Evolutionary conservation across 768 basidiomycete species (phyloP).

Genomic region (Mycena floridula): DNA sequence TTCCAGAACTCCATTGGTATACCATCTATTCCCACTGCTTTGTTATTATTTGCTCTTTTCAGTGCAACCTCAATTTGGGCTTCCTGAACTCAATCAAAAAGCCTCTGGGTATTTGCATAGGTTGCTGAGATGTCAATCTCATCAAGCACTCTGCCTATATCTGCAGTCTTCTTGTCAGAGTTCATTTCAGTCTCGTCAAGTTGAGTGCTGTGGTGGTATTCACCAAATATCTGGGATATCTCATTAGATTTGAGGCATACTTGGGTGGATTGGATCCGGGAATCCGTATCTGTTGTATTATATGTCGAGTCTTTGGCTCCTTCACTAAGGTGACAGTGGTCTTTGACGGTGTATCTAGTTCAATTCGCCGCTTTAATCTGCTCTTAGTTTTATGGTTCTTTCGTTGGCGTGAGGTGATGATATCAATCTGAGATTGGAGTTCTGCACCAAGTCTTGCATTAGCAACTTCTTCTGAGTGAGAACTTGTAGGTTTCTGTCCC

Average conservation of each 20-base stretch:
- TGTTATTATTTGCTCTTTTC: neutral
- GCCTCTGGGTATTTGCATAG: neutral
- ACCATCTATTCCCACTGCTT: neutral
- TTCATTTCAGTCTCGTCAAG: neutral
- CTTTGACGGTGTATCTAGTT: neutral
- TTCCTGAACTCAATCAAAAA: neutral
- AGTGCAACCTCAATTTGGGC: neutral
- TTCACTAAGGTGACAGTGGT: neutral
- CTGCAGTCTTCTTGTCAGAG: neutral
- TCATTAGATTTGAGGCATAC: neutral
- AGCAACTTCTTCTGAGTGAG: neutral
- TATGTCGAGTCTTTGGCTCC: neutral
- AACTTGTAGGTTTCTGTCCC: neutral
- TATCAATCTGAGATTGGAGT: too few relatives aligned
- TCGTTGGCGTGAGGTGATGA: too few relatives aligned
- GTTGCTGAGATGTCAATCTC: neutral
- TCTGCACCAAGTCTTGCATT: neutral
- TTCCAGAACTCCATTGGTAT: neutral
- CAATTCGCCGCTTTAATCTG: neutral
- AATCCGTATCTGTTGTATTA: neutral
- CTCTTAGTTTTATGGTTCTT: too few relatives aligned
- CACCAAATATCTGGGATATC: neutral
- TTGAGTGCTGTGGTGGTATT: neutral
- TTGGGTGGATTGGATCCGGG: neutral
- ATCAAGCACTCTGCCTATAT: neutral